These are phyloP conservation scores for Alternaria dauci DNA, from an alignment of 2,329 filamentous ascomycete species.

Conservation along the genomic window DNA sequence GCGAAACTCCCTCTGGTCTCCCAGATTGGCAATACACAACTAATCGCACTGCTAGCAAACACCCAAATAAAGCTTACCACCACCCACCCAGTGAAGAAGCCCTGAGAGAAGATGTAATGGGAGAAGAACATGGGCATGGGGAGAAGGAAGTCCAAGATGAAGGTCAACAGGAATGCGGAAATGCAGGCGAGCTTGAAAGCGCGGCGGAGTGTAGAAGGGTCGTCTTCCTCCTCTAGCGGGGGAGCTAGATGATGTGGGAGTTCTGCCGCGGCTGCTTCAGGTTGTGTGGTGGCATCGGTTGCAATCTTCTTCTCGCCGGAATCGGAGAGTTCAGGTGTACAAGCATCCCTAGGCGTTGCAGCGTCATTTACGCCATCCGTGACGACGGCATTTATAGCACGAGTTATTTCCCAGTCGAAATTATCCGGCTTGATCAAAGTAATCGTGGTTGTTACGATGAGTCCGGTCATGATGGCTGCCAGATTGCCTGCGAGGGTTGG, in stretches of 20 bases:
- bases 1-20: conserved; percentile 50
- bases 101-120: conserved; percentile 52
- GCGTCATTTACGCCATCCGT: conserved; percentile 20
- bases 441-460: conserved; percentile 46
- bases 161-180: conserved; percentile 49
- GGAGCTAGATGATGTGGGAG: conserved; percentile 30
- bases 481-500: conserved; percentile 53
- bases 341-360: conserved; percentile 11
- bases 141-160: conserved; percentile 52
- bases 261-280: conserved; percentile 2
- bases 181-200: conserved; percentile 52
- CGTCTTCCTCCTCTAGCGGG: conserved; percentile 34
- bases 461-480: conserved; percentile 45
- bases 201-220: conserved; percentile 41
- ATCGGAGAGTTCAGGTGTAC: conserved; percentile 15
- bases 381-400: conserved; percentile 47
- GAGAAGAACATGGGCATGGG: conserved; percentile 56
- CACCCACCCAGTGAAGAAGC: conserved; percentile 55
- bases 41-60: conserved; percentile 52
- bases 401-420: conserved; percentile 53
- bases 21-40: conserved; percentile 54
- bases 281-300: conserved; percentile 3
- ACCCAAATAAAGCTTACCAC: conserved; percentile 56
- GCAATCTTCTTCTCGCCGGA: conserved; percentile 20
- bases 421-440: conserved; percentile 48